Base-by-base conservation (phyloP, 1,284 basidiomycete genomes). In the Polyporus tsugae region DNA sequence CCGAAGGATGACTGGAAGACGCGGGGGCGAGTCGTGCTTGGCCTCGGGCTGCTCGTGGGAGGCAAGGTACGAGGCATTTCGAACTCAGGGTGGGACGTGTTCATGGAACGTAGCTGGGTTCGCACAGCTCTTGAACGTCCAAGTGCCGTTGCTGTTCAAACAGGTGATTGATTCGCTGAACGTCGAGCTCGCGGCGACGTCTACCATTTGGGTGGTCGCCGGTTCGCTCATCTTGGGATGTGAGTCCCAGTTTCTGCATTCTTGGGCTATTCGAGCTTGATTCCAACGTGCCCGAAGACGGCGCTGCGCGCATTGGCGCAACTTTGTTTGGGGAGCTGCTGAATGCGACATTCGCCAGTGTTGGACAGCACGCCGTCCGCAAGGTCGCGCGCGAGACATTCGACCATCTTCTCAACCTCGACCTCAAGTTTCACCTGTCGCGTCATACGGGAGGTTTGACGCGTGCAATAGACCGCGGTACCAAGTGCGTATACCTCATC, bases 111-210 rank as follows among this genome's bases (percentile, higher is more conserved):
- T 5, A 49, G 1, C 38, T 1, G 6, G n/a, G 5, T 22, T n/a
- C 2, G 36, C 41, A 13, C 60, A 80, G 78, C 82, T 98, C 36
- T 83, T 99, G 68, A 99, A 99, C 78, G 97, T 99, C 0, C 97
- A 99, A 86, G 97, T 99, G 6, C 97, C 98, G 0, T 90, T 96
- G 74, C 86, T 99, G 73, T 99, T 99, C 88, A 99, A 99, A 80
- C 80, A 87, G 49, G 91, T 99, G 60, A 91, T 99, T 67, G 97
- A 99, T 78, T 80, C 91, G 1, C 84, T 99, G 71, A 98, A 98
- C 76, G 84, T 99, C 33, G 91, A 95, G 60, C 85, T 98, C 65
- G 88, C 91, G 0, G 86, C 92, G 10, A 84, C 87, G 0, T 90
- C 93, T 5, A 95, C 96, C 0, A 94, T 95, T 4, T 98, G 96